These are phyloP conservation scores for Gnaphalium uliginosum DNA, from an alignment of 129 eudicot species.

Conservation along the genomic window DNA sequence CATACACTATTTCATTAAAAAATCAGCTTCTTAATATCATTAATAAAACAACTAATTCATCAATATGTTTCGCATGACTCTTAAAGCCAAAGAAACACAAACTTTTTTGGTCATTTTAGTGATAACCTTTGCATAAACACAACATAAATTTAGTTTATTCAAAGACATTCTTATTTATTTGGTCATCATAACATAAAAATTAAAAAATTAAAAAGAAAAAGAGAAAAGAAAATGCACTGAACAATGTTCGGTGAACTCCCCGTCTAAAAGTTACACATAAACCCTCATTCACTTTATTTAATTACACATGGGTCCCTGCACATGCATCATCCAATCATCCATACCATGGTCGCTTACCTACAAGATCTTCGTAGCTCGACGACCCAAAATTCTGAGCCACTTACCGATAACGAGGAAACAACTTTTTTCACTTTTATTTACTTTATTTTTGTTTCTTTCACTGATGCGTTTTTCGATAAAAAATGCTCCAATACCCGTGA, in stretches of 20 bases:
- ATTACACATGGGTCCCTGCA: conserved; percentile 27
- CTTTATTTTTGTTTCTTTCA: conserved; percentile 5
- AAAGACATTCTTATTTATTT: too few species aligned
- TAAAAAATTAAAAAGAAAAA: not conserved
- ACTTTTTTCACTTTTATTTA: conserved; percentile 22
- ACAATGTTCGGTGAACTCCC: conserved; percentile 20
- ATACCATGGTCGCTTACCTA: conserved; percentile 29
- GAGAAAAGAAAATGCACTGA: not conserved
- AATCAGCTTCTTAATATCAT: too few species aligned
- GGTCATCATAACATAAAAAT: not conserved
- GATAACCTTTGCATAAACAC: too few species aligned
- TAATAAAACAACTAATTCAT: too few species aligned
- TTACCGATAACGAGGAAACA: conserved; percentile 32
- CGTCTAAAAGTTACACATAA: conserved; percentile 2
- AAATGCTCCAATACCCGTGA: conserved; percentile 1
- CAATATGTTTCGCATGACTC: too few species aligned
- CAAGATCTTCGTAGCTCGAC: conserved; percentile 33
- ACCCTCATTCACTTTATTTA: conserved; percentile 9
- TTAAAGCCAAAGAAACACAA: too few species aligned
- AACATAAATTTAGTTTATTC: too few species aligned
- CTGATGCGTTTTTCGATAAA: conserved; percentile 1
- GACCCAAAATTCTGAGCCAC: conserved; percentile 33
- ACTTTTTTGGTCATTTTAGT: too few species aligned
- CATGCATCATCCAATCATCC: conserved; percentile 13
- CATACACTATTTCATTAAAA: too few species aligned